A percentile compares a stretch with the other conserved stretches of the same genome.
Evolutionary conservation across 495 filamentous ascomycete genomes (phyloP).

Genomic region (Penicillium steckii): DNA sequence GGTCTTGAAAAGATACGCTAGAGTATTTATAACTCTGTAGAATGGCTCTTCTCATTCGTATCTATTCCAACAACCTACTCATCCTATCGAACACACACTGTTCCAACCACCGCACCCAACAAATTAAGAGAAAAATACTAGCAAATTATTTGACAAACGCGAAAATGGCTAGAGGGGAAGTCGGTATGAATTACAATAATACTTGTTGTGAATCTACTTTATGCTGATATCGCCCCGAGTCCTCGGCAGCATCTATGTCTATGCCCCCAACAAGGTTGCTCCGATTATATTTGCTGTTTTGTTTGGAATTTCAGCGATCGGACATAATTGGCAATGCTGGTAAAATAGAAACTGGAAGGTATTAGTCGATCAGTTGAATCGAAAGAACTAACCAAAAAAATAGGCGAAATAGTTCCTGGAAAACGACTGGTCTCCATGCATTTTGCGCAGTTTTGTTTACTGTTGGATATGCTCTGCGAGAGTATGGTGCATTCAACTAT

Average conservation of each 20-base stretch:
- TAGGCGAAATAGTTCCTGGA: constrained; percentile 31
- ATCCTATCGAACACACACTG: too few relatives aligned
- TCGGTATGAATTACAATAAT: neutral
- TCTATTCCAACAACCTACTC: too few relatives aligned
- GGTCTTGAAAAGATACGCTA: too few relatives aligned
- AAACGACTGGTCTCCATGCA: constrained; percentile 41
- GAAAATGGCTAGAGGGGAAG: too few relatives aligned
- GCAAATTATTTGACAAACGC: too few relatives aligned
- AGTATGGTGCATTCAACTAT: constrained; percentile 34
- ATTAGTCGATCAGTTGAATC: too few relatives aligned
- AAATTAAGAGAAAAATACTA: too few relatives aligned
- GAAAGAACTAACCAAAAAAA: neutral
- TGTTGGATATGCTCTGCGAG: constrained; percentile 52
- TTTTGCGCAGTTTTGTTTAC: constrained; percentile 34
- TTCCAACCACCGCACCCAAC: too few relatives aligned
- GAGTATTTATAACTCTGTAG: too few relatives aligned
- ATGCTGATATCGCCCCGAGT: neutral
- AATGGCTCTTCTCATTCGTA: too few relatives aligned
- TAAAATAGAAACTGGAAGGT: constrained; percentile 38
- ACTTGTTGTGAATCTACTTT: too few relatives aligned
- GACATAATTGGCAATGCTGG: constrained; percentile 57
- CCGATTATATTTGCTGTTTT: constrained; percentile 56
- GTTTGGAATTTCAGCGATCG: constrained; percentile 49
- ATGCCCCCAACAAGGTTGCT: constrained; percentile 63
- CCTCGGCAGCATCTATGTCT: constrained; percentile 51